Evolutionary conservation across 495 filamentous ascomycete genomes (phyloP).

Genomic region (Daldinia bambusicola): DNA sequence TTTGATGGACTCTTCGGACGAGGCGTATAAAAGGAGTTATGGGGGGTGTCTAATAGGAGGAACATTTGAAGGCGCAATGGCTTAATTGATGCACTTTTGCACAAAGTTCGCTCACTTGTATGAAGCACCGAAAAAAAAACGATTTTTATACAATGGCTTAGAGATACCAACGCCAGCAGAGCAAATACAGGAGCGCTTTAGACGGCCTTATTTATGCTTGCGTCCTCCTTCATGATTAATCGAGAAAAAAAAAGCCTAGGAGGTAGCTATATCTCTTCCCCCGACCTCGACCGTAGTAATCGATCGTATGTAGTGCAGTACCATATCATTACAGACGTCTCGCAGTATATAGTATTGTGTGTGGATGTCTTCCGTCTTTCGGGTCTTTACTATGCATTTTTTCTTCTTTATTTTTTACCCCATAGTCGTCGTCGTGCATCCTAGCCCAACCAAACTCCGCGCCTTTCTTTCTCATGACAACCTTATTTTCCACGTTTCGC

Average conservation of each 20-base stretch:
- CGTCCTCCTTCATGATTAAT: slow-evolving; percentile 7
- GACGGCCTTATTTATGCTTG: slow-evolving; percentile 3
- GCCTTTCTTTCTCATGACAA: slow-evolving; percentile 11
- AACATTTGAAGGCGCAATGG: slow-evolving; percentile 21
- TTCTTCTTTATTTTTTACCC: not conserved
- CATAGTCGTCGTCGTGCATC: slow-evolving; percentile 3
- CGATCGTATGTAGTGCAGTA: slow-evolving; percentile 20
- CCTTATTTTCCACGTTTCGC: slow-evolving; percentile 6
- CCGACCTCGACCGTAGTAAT: slow-evolving; percentile 4
- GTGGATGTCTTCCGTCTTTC: not conserved
- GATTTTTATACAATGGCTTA: slow-evolving; percentile 41
- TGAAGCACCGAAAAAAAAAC: slow-evolving; percentile 33
- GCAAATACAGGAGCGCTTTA: slow-evolving; percentile 24
- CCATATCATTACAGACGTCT: slow-evolving; percentile 19
- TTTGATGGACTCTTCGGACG: slow-evolving; percentile 8
- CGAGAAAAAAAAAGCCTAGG: too few species aligned
- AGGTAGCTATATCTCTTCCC: slow-evolving; percentile 12
- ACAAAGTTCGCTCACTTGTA: slow-evolving; percentile 15
- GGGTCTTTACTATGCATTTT: slow-evolving; percentile 4
- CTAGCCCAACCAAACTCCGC: not conserved
- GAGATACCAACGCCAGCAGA: slow-evolving; percentile 18
- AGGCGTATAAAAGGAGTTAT: not conserved
- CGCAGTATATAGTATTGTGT: slow-evolving; percentile 24
- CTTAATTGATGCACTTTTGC: not conserved
- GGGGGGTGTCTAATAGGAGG: not conserved